These are phyloP conservation scores for Cicer chorassanicum DNA, from an alignment of 306 rosid species.

Conservation along the genomic window DNA sequence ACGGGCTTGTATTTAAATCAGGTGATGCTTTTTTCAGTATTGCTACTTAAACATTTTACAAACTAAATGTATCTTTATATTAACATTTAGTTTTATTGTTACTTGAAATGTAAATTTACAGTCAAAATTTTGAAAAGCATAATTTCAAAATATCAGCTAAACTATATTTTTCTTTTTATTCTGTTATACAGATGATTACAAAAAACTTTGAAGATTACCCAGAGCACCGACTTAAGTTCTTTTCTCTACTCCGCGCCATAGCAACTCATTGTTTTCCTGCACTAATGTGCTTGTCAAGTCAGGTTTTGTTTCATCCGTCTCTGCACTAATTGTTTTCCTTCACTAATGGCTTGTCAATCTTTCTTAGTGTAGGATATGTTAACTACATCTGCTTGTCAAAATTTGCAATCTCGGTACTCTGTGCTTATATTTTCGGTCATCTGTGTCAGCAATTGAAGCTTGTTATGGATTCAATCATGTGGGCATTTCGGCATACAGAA, in stretches of 20 bases:
- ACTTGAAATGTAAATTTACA: conserved; percentile 10
- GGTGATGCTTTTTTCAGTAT: too few relatives aligned
- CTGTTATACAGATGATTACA: conserved; percentile 76
- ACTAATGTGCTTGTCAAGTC: conserved; percentile 79
- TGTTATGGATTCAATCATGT: conserved; percentile 94
- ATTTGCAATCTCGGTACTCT: conserved; percentile 20
- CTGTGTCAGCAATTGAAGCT: conserved; percentile 88
- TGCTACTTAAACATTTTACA: too few relatives aligned
- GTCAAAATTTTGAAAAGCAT: not conserved
- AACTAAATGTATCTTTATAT: not conserved
- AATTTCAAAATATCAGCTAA: conserved; percentile 14
- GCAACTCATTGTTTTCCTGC: conserved; percentile 96
- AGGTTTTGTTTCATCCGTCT: conserved; percentile 55
- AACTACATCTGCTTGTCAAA: not conserved
- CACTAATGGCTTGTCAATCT: conserved; percentile 53
- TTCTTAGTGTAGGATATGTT: not conserved
- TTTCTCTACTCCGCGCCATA: conserved; percentile 93
- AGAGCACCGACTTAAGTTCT: conserved; percentile 96
- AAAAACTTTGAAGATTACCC: conserved; percentile 97
- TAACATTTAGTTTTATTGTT: not conserved
- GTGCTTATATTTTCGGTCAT: conserved; percentile 35
- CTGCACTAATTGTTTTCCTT: conserved; percentile 82
- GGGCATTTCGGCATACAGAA: conserved; percentile 99
- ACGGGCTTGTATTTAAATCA: not conserved
- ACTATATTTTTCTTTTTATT: conserved; percentile 8